Percentiles rank a stretch among this genome's conserved stretches.
Conservation (phyloP, 2,329 filamentous ascomycete genomes). For the Fusarium sp. region DNA sequence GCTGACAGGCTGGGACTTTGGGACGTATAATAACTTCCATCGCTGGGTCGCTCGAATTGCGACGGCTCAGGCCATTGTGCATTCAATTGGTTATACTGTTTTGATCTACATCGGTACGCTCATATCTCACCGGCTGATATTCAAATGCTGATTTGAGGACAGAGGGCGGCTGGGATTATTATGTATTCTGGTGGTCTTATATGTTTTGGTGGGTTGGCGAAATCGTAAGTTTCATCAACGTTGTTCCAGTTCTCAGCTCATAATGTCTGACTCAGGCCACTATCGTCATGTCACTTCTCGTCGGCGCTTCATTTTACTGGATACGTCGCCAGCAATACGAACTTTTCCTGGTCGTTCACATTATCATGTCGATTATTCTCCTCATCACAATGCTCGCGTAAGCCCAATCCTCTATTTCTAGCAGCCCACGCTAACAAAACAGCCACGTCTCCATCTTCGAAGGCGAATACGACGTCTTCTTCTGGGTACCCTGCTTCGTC, state of each 20-base stretch:
- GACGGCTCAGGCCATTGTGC: slow-evolving; percentile 71
- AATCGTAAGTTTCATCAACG: slow-evolving; percentile 51
- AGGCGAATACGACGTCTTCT: slow-evolving; percentile 61
- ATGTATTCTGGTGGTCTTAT: slow-evolving; percentile 54
- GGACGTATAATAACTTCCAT: slow-evolving; percentile 75
- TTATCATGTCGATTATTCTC: slow-evolving; percentile 63
- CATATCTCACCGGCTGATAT: rapidly evolving
- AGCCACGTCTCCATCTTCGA: slow-evolving; percentile 66
- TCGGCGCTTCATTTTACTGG: slow-evolving; percentile 63
- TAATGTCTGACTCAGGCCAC: slow-evolving; percentile 51
- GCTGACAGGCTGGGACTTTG: slow-evolving; percentile 77
- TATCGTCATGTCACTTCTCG: slow-evolving; percentile 59
- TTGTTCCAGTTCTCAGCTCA: rapidly evolving
- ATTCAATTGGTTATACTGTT: slow-evolving; percentile 70
- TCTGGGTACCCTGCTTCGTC: slow-evolving; percentile 62
- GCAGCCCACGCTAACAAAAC: neutral
- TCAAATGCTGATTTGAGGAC: neutral
- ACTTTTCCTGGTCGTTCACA: slow-evolving; percentile 62
- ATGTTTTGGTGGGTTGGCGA: slow-evolving; percentile 65
- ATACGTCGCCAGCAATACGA: slow-evolving; percentile 67
- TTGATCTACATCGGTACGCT: slow-evolving; percentile 55
- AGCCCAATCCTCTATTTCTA: slow-evolving; percentile 32
- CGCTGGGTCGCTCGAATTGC: slow-evolving; percentile 73
- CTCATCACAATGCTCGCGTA: slow-evolving; percentile 65
- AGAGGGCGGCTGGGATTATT: slow-evolving; percentile 56